These are phyloP conservation scores for Ascosphaera acerosa DNA, from an alignment of 2,329 filamentous ascomycete genomes.

Conservation along the genomic window DNA sequence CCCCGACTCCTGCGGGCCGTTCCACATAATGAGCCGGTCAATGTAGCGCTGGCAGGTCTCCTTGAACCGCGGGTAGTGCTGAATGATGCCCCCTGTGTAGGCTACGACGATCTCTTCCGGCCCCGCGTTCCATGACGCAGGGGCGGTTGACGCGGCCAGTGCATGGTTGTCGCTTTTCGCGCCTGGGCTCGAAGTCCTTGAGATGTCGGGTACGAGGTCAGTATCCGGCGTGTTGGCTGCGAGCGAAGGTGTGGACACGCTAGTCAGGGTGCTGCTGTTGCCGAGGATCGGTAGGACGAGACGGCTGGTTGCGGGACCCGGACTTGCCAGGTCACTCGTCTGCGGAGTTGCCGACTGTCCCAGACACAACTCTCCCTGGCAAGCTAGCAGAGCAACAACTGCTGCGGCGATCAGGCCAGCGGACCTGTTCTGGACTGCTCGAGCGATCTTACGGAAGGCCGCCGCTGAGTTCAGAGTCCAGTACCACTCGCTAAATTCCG, in stretches of 20 bases:
- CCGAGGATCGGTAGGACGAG: slow-evolving; percentile 3
- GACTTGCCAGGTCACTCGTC: slow-evolving; percentile 8
- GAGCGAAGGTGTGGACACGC: slow-evolving; percentile 1
- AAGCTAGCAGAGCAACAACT: slow-evolving; percentile 40
- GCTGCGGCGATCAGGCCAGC: slow-evolving; percentile 50
- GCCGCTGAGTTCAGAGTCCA: slow-evolving; percentile 38
- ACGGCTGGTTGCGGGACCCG: slow-evolving; percentile 6
- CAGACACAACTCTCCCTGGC: slow-evolving; percentile 37
- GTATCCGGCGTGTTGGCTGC: neutral
- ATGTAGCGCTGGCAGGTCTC: slow-evolving; percentile 39
- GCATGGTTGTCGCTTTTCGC: slow-evolving; percentile 1
- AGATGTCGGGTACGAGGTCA: slow-evolving; percentile 5
- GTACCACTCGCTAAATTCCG: slow-evolving; percentile 23
- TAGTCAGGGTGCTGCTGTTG: slow-evolving; percentile 1
- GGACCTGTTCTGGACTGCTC: slow-evolving; percentile 44
- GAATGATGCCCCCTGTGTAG: slow-evolving; percentile 51
- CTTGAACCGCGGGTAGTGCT: slow-evolving; percentile 44
- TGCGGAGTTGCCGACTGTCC: slow-evolving; percentile 10
- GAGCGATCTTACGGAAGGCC: slow-evolving; percentile 39
- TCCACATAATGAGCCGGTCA: slow-evolving; percentile 21
- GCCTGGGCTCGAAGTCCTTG: neutral
- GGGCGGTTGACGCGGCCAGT: slow-evolving; percentile 9
- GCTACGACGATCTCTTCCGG: slow-evolving; percentile 43
- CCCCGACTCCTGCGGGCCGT: slow-evolving; percentile 14
- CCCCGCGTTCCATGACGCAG: slow-evolving; percentile 17